Evolutionary conservation across 2,329 filamentous ascomycete genomes (phyloP), one percentile per base, ranked within the genome.

Genomic region (Fusarium pilosicola): DNA sequence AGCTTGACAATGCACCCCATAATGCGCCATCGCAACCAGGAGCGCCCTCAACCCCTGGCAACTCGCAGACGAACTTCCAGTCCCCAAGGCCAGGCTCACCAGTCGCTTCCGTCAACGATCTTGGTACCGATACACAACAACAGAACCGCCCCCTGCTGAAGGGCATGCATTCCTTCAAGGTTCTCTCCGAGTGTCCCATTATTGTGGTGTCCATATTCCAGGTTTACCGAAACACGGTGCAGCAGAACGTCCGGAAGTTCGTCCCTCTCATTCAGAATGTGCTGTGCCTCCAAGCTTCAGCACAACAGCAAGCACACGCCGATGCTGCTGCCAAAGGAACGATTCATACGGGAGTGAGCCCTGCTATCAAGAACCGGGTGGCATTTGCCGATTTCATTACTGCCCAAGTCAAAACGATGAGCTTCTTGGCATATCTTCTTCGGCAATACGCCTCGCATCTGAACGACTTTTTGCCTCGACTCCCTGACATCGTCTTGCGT

Each of bases 171-270:
- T 99, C 96, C 2, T 99, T 99, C 88, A 99, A 98, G 82, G 96
- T 99, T 30, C 89, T 99, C 9, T 95, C 96, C 3, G 96, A 99
- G 82, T 99, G 96, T 77, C 96, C 96, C 0, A 99, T 99, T 59
- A 98, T 99, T 45, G 96, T 99, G 7, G 96, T 99, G 2, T 98
- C 96, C 8, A 94, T 99, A 74, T 98, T 99, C 81, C 96, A 99
- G 83, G 93, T 96, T 10, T 96, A 99, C 78, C 91, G 95, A 55
- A 86, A 84, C 52, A 92, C 92, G 10, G 96, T 97, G 5, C 87
- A 90, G 42, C 88, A 92, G 63, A 98, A 98, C 78, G 95, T 99
- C 57, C 95, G 94, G 83, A 88, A 92, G 15, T 98, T 99, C 78
- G 94, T 98, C 11, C 96, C 96, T 7, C 87, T 97, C 28, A 99